phyloP scores from a whole-genome alignment of 106 monocot species.

The Gastrodia elata region DNA sequence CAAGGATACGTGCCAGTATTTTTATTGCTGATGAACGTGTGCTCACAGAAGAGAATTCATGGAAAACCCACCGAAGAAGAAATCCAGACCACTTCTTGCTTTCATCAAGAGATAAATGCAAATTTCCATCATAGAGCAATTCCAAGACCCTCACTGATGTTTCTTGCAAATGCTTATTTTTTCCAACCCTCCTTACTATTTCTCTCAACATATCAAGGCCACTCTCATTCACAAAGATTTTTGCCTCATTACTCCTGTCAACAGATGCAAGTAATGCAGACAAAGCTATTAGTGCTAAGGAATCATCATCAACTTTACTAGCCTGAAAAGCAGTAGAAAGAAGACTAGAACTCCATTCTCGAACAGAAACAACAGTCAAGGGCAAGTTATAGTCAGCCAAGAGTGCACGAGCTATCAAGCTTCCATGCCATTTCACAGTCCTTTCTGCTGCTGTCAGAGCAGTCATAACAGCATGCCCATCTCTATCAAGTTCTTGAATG shows the following conservation, averaged over 20 bases:
- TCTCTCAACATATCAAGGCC: constrained; percentile 75
- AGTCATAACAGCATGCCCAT: constrained; percentile 74
- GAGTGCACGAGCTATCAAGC: constrained; percentile 73
- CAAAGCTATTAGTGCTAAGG: constrained; percentile 60
- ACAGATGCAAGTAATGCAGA: constrained; percentile 79
- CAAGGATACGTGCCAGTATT: constrained; percentile 71
- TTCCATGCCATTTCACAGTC: constrained; percentile 97
- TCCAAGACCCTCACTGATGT: constrained; percentile 52
- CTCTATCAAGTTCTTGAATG: constrained; percentile 90
- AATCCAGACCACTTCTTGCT: constrained; percentile 74
- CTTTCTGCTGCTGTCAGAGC: constrained; percentile 82
- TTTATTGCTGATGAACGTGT: constrained; percentile 41
- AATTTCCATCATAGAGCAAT: constrained; percentile 47
- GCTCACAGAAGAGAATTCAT: constrained; percentile 31
- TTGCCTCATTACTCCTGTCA: constrained; percentile 62
- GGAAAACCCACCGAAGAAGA: constrained; percentile 81
- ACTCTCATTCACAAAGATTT: constrained; percentile 45
- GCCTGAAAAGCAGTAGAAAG: constrained; percentile 76
- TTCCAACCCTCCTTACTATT: constrained; percentile 57
- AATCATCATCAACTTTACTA: constrained; percentile 51
- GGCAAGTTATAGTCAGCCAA: constrained; percentile 72
- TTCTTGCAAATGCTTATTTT: constrained; percentile 62
- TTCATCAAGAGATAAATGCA: constrained; percentile 82
- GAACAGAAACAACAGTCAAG: constrained; percentile 60
- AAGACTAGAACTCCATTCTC: constrained; percentile 79